Base-by-base conservation (phyloP, 2,329 filamentous ascomycete species). In the Basipetospora chlamydospora region DNA sequence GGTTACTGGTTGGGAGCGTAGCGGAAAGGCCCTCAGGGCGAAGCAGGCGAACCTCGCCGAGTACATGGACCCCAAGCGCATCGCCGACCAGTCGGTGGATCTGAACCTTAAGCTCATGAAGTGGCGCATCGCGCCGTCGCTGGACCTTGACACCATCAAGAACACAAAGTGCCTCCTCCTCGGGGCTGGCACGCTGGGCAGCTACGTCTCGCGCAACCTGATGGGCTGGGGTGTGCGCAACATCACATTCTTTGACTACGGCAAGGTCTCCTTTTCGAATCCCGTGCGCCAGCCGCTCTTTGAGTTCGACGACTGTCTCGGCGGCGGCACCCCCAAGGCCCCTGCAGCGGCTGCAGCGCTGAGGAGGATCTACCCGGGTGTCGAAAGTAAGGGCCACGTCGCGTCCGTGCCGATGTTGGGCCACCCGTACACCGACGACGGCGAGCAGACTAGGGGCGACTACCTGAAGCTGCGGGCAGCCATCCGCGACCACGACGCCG, bases 51-150 rank as follows among this genome's bases (percentile, higher is more conserved):
- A 92, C 49, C 66, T 98, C 7, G 80, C 81, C 15, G 85, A 90
- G 48, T 93, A 94, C 48, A 88, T 98, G 80, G 87, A 98, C 51
- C 88, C 90, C 6, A 65, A 70, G 23, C 77, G 78, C 49, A 65
- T 96, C 13, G 90, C 90, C 16, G 87, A 96, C 52, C 86, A 93
- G 53, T 86, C 87, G 1, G 88, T 96, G 8, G 90, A 98, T 50
- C 68, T 98, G 40, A 98, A 98, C 50, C 66, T 96, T 41, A 96
- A 96, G 59, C 69, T 98, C 40, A 98, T 98, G 78, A 98, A 95
- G 60, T 98, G 90, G 90, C 78, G 90, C 26, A 85, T 98, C 48
- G 84, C 86, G 6, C 90, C 90, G 0, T 77, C 78, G 35, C 70
- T 98, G 28, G 72, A 96, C 52, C 71, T 98, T 8, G 86, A 95